Base-by-base conservation (phyloP, 257 asterid species). In the Solanum pennellii region DNA sequence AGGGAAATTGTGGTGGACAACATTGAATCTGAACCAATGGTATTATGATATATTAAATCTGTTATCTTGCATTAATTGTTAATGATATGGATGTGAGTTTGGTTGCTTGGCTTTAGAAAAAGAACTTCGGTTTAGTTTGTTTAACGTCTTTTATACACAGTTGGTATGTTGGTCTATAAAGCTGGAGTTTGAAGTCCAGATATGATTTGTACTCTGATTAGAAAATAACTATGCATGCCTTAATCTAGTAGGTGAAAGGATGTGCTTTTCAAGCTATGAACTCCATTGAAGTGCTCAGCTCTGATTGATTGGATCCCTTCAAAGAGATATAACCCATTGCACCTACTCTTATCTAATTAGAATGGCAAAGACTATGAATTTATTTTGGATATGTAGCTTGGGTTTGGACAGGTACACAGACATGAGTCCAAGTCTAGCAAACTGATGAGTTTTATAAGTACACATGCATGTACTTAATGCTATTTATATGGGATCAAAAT, bases 1-100 rank as follows among this genome's bases (percentile, higher is more conserved):
- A 94, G 96, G 92, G 98, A 93, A 91, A 95, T 94, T 83, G 88
- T 89, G 88, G 84, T 91, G 92, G 96, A 92, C 91, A 91, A 88
- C 84, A 60, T 76, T 85, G 98, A 92, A 84, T 87, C 92, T 62
- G 96, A 92, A 89, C 90, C 93, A 75, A 88, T 88, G 94, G 99
- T 95, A 92, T 88, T 85, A 89, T 88, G 44, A 65, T 42, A 71
- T 84, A 85, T 82, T 18, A 82, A 29, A 29, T 82, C 29, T 49
- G 85, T 18, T 29, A 49, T 29, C 66, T 52, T 82, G 85, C 85
- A 79, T 79, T 18, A 42, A 76, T 41, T 42, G 37, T 42, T 42
- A 45, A 39, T 79, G 41, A 82, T 82, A 49, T 49, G 21, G 29
- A 82, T 2, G 29, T 49, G 69, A 47, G 37, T 82, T 47, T 80